phyloP scores from a whole-genome alignment of 768 basidiomycete species.

The Serendipita vermifera region DNA sequence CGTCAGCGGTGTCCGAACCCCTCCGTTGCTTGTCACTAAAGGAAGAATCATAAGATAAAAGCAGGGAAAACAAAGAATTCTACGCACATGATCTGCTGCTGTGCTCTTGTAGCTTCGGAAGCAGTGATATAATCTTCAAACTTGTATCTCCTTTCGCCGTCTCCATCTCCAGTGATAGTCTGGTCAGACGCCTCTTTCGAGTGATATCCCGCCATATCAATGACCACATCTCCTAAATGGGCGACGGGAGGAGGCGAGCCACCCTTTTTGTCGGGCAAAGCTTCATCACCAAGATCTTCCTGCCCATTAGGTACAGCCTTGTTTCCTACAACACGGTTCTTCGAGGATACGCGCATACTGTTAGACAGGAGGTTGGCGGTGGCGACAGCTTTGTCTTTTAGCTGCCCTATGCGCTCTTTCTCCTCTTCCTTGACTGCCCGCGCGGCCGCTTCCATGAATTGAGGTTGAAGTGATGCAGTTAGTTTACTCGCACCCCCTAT shows the following conservation, averaged over 20 bases:
- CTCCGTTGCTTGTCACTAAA: no score
- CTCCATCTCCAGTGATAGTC: constrained; percentile 12
- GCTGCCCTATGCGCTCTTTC: constrained; percentile 19
- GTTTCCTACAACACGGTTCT: constrained; percentile 26
- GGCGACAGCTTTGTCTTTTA: constrained; percentile 18
- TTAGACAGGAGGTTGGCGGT: constrained; percentile 16
- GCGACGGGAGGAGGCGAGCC: constrained; percentile 42
- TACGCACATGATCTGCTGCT: not conserved
- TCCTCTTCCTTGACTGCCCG: constrained; percentile 20
- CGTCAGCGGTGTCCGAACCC: no score
- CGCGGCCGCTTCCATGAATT: constrained; percentile 21
- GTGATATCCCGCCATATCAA: constrained; percentile 79
- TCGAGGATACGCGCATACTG: constrained; percentile 11
- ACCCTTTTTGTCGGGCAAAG: constrained; percentile 32
- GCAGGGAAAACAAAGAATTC: no score
- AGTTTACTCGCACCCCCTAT: no score
- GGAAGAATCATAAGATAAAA: no score
- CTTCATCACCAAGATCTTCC: constrained; percentile 36
- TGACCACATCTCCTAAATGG: constrained; percentile 58
- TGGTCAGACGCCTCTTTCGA: constrained; percentile 27
- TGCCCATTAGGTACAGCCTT: no score
- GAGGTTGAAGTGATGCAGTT: no score
- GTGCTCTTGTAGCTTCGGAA: not conserved
- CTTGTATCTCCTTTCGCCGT: constrained; percentile 12
- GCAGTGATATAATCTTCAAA: not conserved